Evolutionary conservation across 176 grass and related monocot species (phyloP), one percentile per base, ranked within the genome.

Genomic region (Oryza glumipatula): DNA sequence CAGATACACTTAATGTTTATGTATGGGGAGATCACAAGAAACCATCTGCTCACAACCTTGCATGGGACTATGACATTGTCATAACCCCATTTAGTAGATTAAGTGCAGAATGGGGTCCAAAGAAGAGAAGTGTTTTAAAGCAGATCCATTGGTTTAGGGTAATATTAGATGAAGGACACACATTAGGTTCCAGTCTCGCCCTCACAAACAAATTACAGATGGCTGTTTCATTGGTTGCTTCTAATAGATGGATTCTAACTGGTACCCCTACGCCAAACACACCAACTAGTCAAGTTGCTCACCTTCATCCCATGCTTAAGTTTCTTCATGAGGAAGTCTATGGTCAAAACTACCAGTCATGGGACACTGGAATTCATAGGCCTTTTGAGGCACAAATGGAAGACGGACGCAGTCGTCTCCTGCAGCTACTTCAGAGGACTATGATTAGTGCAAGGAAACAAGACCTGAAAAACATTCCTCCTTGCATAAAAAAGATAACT

Each of bases 141-240:
- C 96, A 95, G 81, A 89, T 98, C 79, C 96, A 98, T 74, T 98
- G 96, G 93, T 86, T 94, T 79, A 93, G 96, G 72, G 89, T 95
- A 72, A 91, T 98, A 70, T 80, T 98, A 82, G 96, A 98, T 66
- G 96, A 98, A 94, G 96, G 96, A n/a, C 96, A 98, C 87, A 98
- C 96, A 11, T 87, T 98, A 80, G 96, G 96, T 79, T 93, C 93
- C 30, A 95, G 96, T 81, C 89, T 98, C 26, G 84, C 86, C 49
- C 78, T 98, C 45, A 95, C 96, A 69, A 98, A 98, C 86, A 98
- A 98, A 89, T 85, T 94, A 48, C 96, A 92, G 84, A 95, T 98
- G 96, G 93, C 93, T 49, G 83, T 95, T 41, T 95, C 96, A 77
- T 85, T 98, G 87, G 83, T 88, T 88, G 96, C 96, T 80, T 95